These are phyloP conservation scores for Helianthus tuberosus DNA, from an alignment of 129 eudicot species.

Conservation along the genomic window DNA sequence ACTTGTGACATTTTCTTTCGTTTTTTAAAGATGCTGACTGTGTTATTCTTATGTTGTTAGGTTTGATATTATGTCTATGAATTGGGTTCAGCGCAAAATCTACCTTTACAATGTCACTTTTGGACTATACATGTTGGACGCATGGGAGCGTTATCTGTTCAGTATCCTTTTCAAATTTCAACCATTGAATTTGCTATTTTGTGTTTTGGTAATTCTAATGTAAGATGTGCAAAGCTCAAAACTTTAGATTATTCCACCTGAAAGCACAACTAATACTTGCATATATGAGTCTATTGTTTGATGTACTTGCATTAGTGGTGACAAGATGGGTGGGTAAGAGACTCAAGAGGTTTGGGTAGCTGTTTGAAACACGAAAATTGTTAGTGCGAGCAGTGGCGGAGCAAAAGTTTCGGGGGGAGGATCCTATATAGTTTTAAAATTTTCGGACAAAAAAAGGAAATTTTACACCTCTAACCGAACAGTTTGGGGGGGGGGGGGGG, in stretches of 20 bases:
- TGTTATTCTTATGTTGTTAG: conserved; percentile 23
- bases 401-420: too few relatives aligned
- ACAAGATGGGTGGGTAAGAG: too few relatives aligned
- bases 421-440: too few relatives aligned
- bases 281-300: neutral
- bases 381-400: too few relatives aligned
- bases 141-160: conserved; percentile 97
- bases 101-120: conserved; percentile 86
- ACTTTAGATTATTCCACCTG: neutral
- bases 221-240: neutral
- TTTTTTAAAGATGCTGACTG: neutral
- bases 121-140: conserved; percentile 94
- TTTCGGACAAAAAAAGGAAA: too few relatives aligned
- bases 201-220: neutral
- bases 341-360: too few relatives aligned
- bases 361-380: too few relatives aligned
- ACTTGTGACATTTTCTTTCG: neutral
- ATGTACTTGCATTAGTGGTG: too few relatives aligned
- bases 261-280: neutral
- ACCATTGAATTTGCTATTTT: neutral
- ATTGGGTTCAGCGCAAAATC: conserved; percentile 87
- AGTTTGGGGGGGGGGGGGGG: too few relatives aligned
- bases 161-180: conserved; percentile 67
- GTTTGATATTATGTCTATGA: conserved; percentile 45
- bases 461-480: too few relatives aligned